Percentiles rank a stretch among this genome's conserved stretches.
phyloP scores from a whole-genome alignment of 495 filamentous ascomycete genomes.

The Podospora pseudopauciseta region DNA sequence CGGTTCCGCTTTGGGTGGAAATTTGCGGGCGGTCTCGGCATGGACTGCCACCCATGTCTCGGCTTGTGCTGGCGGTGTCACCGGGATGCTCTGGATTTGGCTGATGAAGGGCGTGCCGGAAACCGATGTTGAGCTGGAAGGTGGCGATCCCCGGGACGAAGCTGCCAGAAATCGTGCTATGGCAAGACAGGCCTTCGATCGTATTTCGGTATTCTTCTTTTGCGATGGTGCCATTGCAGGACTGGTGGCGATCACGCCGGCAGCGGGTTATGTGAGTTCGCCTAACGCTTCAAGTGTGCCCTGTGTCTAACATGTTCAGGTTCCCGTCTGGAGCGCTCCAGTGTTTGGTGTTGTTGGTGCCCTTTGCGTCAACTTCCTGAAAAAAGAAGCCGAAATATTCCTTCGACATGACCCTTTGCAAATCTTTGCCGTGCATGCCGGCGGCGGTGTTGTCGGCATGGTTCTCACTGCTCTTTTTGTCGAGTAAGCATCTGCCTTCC shows the following conservation, averaged over 20 bases:
- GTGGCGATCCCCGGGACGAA: conserved; percentile 22
- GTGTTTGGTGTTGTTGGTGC: conserved; percentile 19
- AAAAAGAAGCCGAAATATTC: conserved; percentile 13
- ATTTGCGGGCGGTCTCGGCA: conserved; percentile 83
- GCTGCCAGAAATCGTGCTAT: neutral
- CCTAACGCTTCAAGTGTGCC: neutral
- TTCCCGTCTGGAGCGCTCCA: conserved; percentile 19
- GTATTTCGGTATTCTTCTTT: conserved; percentile 88
- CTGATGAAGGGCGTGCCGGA: conserved; percentile 10
- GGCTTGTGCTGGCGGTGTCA: conserved; percentile 71
- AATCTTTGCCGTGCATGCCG: conserved; percentile 23
- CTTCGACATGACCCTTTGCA: conserved; percentile 21
- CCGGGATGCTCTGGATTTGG: conserved; percentile 48
- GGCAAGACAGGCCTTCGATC: conserved; percentile 56
- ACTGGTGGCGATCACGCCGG: conserved; percentile 79
- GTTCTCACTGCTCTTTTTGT: conserved; percentile 16
- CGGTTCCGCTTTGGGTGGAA: conserved; percentile 83
- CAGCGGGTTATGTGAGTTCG: conserved; percentile 70
- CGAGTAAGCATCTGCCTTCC: conserved; percentile 12
- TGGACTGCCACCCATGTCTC: conserved; percentile 86
- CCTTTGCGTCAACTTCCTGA: conserved; percentile 15
- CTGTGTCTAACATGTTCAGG: conserved; percentile 3
- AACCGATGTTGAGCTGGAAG: conserved; percentile 39
- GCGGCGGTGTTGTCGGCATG: conserved; percentile 23
- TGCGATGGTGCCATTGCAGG: conserved; percentile 86